phyloP scores from a whole-genome alignment of 768 basidiomycete species.

The Kwoniella dejecticola region DNA sequence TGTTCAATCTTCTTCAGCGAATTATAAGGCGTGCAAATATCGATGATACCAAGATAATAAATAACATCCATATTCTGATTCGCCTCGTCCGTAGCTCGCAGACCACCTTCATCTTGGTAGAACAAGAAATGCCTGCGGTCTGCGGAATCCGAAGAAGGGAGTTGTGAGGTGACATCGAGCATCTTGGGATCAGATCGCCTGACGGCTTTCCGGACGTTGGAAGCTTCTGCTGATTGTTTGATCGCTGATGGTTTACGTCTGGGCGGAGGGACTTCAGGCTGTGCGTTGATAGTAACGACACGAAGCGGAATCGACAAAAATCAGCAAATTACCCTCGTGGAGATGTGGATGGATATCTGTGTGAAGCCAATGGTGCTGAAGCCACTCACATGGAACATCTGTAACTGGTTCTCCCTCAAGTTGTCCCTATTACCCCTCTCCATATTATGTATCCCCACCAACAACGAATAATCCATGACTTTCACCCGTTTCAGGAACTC shows the following conservation, averaged over 20 bases:
- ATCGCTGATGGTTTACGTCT: constrained; percentile 66
- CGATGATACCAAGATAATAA: constrained; percentile 94
- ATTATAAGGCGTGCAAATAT: constrained; percentile 90
- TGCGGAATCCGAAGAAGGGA: constrained; percentile 64
- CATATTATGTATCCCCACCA: constrained; percentile 93
- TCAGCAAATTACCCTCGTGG: no score
- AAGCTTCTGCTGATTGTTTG: constrained; percentile 71
- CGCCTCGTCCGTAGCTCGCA: constrained; percentile 82
- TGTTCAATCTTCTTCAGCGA: constrained; percentile 77
- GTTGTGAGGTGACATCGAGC: constrained; percentile 63
- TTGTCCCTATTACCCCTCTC: constrained; percentile 88
- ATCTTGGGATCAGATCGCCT: constrained; percentile 76
- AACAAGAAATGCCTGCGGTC: constrained; percentile 77
- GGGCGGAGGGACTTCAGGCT: constrained; percentile 68
- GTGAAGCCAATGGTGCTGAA: no score
- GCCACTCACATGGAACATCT: constrained; percentile 84
- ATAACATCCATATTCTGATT: constrained; percentile 75
- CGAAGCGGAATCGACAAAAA: neutral
- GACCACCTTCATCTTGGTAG: constrained; percentile 94
- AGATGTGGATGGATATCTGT: no score
- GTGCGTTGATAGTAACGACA: no score
- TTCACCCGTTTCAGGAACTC: constrained; percentile 78
- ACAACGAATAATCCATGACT: constrained; percentile 96
- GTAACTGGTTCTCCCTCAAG: constrained; percentile 82
- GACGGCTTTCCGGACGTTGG: constrained; percentile 82